Percentiles rank a stretch among this genome's conserved stretches.
phyloP scores from a whole-genome alignment of 78 protist genomes.

The Bigelowiella natans region DNA sequence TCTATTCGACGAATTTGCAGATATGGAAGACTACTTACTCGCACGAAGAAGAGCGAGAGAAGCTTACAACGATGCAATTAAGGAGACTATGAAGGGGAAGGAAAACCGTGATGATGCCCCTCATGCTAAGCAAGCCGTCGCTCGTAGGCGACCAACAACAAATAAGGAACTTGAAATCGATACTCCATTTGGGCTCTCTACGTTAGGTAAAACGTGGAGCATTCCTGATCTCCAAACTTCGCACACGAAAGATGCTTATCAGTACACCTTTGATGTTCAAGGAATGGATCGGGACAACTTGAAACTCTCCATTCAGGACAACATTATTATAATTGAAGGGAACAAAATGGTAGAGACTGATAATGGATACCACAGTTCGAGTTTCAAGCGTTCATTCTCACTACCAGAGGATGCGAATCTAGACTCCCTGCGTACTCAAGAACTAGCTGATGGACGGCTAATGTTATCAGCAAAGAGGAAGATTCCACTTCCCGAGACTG shows the following conservation, averaged over 20 bases:
- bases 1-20: background rate
- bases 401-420: background rate
- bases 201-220: background rate
- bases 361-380: background rate
- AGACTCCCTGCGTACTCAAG: no score
- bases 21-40: background rate
- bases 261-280: background rate
- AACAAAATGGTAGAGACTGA: background rate
- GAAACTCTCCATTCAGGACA: background rate
- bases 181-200: no score
- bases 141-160: background rate
- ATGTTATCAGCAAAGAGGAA: no score
- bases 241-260: background rate
- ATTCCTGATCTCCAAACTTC: background rate
- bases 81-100: background rate
- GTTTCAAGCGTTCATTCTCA: background rate
- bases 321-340: background rate
- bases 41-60: background rate
- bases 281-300: background rate
- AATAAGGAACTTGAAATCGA: background rate
- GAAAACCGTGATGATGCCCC: background rate
- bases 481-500: no score
- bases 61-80: background rate
- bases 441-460: no score
- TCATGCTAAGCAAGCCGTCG: background rate